These are phyloP conservation scores for Adansonia grandidieri DNA, from an alignment of 441 rosid genomes.

Conservation along the genomic window DNA sequence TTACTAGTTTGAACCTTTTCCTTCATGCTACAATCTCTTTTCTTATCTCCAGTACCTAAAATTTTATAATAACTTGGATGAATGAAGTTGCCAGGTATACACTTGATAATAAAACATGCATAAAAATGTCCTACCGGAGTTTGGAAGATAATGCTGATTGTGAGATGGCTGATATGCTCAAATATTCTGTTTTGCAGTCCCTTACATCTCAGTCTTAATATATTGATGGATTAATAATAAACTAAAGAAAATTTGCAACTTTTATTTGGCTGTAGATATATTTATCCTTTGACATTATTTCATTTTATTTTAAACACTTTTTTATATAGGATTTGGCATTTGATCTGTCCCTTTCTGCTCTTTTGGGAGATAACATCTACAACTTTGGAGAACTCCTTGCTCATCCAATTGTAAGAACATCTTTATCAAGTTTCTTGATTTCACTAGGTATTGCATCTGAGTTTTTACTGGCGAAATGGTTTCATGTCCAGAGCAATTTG, in stretches of 20 bases:
- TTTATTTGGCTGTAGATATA: background rate
- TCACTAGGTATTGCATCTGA: background rate
- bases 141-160: background rate
- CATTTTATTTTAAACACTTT: slow-evolving; percentile 28
- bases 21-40: background rate
- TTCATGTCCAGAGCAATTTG: background rate
- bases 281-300: background rate
- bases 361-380: slow-evolving; percentile 92
- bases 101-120: background rate
- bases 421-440: background rate
- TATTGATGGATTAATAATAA: slow-evolving; percentile 5
- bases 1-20: slow-evolving; percentile 5
- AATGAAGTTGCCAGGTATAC: background rate
- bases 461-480: background rate
- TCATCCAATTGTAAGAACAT: slow-evolving; percentile 86
- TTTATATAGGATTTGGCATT: slow-evolving; percentile 85
- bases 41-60: background rate
- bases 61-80: background rate
- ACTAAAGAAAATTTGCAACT: background rate
- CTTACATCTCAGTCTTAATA: background rate
- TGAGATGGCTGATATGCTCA: background rate
- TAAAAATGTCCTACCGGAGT: background rate
- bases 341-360: slow-evolving; percentile 93
- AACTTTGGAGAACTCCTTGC: slow-evolving; percentile 98
- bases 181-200: background rate